Base-by-base conservation (phyloP, 768 basidiomycete genomes). In the Boletus rubropictus region DNA sequence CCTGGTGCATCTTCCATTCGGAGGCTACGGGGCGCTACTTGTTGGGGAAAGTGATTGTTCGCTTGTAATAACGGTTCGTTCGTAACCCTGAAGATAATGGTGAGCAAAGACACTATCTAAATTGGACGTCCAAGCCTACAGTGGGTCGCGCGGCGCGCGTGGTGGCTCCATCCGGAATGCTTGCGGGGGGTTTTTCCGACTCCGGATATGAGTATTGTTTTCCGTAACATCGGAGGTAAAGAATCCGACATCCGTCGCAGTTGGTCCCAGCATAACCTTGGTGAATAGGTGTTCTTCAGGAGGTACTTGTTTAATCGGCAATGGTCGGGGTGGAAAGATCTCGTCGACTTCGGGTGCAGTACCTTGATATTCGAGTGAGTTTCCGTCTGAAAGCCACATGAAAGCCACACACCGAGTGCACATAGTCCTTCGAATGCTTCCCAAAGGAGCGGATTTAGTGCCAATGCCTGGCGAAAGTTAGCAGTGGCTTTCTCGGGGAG, bases 391-490 rank as follows among this genome's bases (percentile, higher is more conserved):
- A 51, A 31, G 32, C 29, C 51, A 42, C n/a, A 33, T n/a, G 20
- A 39, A 50, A 44, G 31, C 42, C 47, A 51, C 73, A 42, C 57
- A 86, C 93, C 92, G 37, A 89, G 68, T 25, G 76, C 68, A 63
- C 92, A 95, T 28, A 96, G 65, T 0, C 89, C 91, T 60, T 92
- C 89, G 58, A 92, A 87, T 5, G 92, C 92, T 64, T 96, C 92
- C 91, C 91, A 95, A 44, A 93, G 68, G 62, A 89, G 78, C 27
- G 89, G 88, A 60, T 90, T 84, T 39, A 82, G 62, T 12, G 72
- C 63, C 50, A 96, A 72, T 22, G 90, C 86, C 49, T 82, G 78
- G 38, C 75, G 74, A 64, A 86, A 94, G 59, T 81, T 84, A 44
- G 68, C 59, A 21, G 75, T 71, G n/a, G 92, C 92, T 54, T 80